Base-by-base conservation (phyloP, 306 rosid species). In the Cicer arietinum region DNA sequence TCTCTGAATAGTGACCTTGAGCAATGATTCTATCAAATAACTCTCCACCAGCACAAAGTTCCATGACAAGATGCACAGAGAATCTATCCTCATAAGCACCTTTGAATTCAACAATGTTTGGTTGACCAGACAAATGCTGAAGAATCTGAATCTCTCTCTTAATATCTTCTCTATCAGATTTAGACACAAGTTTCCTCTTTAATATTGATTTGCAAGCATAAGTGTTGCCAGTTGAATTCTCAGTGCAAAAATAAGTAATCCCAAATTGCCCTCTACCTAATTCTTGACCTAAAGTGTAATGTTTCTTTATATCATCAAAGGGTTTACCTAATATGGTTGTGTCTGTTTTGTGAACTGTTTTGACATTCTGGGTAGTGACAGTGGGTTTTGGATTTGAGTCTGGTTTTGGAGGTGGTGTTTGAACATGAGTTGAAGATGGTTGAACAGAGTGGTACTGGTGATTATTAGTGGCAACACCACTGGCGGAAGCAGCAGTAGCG, bases 221-320 rank as follows among this genome's bases (percentile, higher is more conserved):
- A 3, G 71, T 69, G 1, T n/a, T 11, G 1, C 91, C 96, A 12
- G 88, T 88, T 1, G 89, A 82, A 47, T 78, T 91, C 85, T 93
- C 92, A 0, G 91, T 87, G 54, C 98, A 93, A 14, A 87, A 58
- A 87, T 91, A 91, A 2, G 96, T 93, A 25, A 93, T 84, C 50
- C 98, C 98, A 70, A 88, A 93, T 77, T 93, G 98, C 7, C 98
- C 98, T 53, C 98, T 78, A 7, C 97, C 98, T 69, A 93, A 71
- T 76, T 93, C 98, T 51, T 87, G 91, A 1, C 98, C 94, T 16
- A 93, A 72, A 54, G 86, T 84, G 74, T 93, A 93, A 82, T 80
- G 50, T 30, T 80, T 77, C 72, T 77, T 91, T 5, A 93, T 81
- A 54, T 91, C 96, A 7, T 88, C 92, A 66, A 83, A 83, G 68